Evolutionary conservation across 2,329 filamentous ascomycete genomes (phyloP), one percentile per base, ranked within the genome.

Genomic region (Colletotrichum sp.): DNA sequence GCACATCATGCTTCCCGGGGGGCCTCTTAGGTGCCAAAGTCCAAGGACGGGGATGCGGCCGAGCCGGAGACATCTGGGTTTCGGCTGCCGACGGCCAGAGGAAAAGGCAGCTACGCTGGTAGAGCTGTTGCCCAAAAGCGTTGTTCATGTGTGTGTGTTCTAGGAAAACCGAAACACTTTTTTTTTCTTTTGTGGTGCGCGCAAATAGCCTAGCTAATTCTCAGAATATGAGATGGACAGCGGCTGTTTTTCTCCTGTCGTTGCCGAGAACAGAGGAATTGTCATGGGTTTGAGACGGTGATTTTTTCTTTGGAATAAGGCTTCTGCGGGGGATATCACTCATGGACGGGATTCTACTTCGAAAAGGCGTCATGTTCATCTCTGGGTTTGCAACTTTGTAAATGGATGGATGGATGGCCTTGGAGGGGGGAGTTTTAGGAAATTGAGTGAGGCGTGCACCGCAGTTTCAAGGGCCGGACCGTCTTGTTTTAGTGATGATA

Each of bases 91-190:
- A 55, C 26, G 49, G 30, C 39, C 34, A 44, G 44, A 60, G 64
- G 32, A 63, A 63, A 15, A 62, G 67, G 57, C 55, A 74, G 65
- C 59, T 74, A 74, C 65, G 59, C 70, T 66, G 64, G 74, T 52
- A 52, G 64, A 74, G 71, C 65, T 73, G 74, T 68, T 76, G 59
- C 44, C 55, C 36, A 60, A 28, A 36, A 65, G 49, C 62, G 59
- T 34, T 55, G 30, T 62, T 55, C 34, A 13, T 34, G 62, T 9
- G 49, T 12, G 32, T n/a, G 67, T 10, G n/a, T 44, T n/a, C 57
- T 60, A 13, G 18, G 64, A 34, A 72, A 63, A 24, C n/a, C 6
- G 4, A 16, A n/a, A 8, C 52, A 30, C 30, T 26, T 62, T 49
- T 49, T 30, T 49, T 21, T 39, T 66, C 34, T 26, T 59, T 66